Evolutionary conservation across 2,329 filamentous ascomycete genomes (phyloP).

Genomic region (Lasiodiplodia sp.): DNA sequence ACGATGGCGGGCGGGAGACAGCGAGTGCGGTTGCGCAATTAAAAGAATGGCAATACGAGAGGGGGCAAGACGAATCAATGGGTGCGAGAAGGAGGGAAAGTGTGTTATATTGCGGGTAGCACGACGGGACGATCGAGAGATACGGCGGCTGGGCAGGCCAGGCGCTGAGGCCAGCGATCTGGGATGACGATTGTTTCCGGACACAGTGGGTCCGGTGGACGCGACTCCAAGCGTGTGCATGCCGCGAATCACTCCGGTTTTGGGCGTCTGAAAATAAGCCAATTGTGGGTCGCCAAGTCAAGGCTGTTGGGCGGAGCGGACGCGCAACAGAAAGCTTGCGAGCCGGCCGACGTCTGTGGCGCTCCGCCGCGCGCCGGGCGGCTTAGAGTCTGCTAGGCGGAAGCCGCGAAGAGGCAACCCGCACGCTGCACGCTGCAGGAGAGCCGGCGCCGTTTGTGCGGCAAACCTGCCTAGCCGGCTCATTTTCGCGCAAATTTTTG

Average conservation of each 20-base stretch:
- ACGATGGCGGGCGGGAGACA: neutral
- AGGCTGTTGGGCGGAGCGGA: neutral
- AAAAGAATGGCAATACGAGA: conserved; percentile 11
- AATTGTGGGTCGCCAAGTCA: conserved; percentile 26
- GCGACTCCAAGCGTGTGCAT: conserved; percentile 15
- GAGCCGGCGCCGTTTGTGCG: neutral
- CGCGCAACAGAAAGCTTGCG: neutral
- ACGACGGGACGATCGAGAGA: conserved; percentile 28
- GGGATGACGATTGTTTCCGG: conserved; percentile 26
- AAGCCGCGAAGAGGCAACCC: conserved; percentile 3
- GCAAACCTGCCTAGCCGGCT: neutral
- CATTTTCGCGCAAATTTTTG: conserved; percentile 23
- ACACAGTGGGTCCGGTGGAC: conserved; percentile 15
- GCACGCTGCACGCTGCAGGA: neutral
- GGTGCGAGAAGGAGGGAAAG: neutral
- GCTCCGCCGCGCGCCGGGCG: conserved; percentile 2
- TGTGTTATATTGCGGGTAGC: conserved; percentile 29
- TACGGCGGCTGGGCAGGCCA: conserved; percentile 21
- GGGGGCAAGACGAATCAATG: conserved; percentile 14
- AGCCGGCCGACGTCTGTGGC: conserved; percentile 19
- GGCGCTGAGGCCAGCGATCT: conserved; percentile 25
- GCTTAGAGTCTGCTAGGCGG: neutral
- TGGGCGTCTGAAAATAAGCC: conserved; percentile 18
- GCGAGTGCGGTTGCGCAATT: conserved; percentile 12
- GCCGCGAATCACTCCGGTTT: conserved; percentile 21